Evolutionary conservation across 2,329 filamentous ascomycete genomes (phyloP).

Genomic region (Cladosporium sp.): DNA sequence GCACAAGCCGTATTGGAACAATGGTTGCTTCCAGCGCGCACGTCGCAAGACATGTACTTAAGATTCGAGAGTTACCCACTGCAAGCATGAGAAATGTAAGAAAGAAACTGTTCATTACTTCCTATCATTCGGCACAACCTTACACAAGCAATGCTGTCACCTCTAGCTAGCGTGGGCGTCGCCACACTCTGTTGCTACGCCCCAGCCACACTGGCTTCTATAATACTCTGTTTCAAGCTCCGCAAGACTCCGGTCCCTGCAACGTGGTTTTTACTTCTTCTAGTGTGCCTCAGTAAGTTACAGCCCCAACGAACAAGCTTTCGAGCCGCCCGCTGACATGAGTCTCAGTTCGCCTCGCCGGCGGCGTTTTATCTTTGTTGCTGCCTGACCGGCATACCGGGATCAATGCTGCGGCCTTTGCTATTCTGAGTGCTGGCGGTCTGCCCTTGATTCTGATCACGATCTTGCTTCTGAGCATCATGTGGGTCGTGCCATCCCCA

Average conservation of each 20-base stretch:
- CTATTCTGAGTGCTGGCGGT: constrained; percentile 1
- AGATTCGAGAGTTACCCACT: neutral
- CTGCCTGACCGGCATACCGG: neutral
- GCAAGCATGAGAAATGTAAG: neutral
- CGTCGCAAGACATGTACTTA: neutral
- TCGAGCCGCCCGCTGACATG: neutral
- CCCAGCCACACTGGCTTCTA: neutral
- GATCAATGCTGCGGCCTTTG: constrained; percentile 6
- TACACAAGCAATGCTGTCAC: neutral
- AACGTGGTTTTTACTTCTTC: constrained; percentile 6
- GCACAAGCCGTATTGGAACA: neutral
- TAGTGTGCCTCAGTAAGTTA: constrained; percentile 9
- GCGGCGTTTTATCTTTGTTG: neutral
- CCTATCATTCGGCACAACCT: neutral
- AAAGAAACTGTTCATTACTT: neutral
- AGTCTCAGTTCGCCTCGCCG: constrained; percentile 2
- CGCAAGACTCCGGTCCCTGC: neutral
- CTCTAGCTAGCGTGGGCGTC: constrained; percentile 3
- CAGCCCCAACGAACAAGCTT: neutral
- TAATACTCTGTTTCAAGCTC: neutral
- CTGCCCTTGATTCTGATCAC: neutral
- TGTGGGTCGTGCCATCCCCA: neutral
- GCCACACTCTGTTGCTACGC: constrained; percentile 8
- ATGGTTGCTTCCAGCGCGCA: neutral
- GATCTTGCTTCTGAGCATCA: constrained; percentile 1